Evolutionary conservation across 2,329 filamentous ascomycete genomes (phyloP), one percentile per base, ranked within the genome.

Genomic region (Cercospora beticola): DNA sequence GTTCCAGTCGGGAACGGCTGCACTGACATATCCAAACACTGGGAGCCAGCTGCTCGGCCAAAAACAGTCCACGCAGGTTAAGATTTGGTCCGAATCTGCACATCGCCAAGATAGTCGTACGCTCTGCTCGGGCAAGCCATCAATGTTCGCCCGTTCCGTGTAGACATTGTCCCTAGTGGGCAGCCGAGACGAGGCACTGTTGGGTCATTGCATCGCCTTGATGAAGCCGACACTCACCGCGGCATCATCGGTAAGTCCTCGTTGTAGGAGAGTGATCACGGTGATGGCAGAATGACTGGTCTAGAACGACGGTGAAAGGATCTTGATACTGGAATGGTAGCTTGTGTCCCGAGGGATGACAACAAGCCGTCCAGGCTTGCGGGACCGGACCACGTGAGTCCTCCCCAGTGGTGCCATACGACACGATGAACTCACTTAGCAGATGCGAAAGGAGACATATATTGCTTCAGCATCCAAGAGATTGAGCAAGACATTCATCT

Each of bases 291-390:
- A 59, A 59, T 59, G 28, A 14, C 28, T 18, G 56, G 30, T 59
- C 30, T 31, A 36, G 56, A 59, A 31, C 30, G 30, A 23, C 8
- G 5, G 14, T 2, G 26, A 30, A 28, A 59, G 56, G 56, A 31
- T 36, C 18, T 23, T 59, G 56, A 59, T 59, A 59, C 56, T 59
- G 28, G 16, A 59, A 59, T 21, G 30, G 56, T 59, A 59, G 56
- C 56, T 36, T 59, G n/a, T 59, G 56, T 59, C 56, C 56, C 56
- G 56, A 56, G 21, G 49, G 49, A 16, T 56, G 49, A 56, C 49
- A 28, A 26, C 16, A n/a, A 56, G 49, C 23, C n/a, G 56, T 21
- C 56, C 18, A 36, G 9, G n/a, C 56, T 59, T 31, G 31, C 31
- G 16, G 16, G n/a, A 59, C 18, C 12, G 18, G 23, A 10, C 26